Conservation (phyloP, 441 rosid genomes). For the Populus trichocarpa region DNA sequence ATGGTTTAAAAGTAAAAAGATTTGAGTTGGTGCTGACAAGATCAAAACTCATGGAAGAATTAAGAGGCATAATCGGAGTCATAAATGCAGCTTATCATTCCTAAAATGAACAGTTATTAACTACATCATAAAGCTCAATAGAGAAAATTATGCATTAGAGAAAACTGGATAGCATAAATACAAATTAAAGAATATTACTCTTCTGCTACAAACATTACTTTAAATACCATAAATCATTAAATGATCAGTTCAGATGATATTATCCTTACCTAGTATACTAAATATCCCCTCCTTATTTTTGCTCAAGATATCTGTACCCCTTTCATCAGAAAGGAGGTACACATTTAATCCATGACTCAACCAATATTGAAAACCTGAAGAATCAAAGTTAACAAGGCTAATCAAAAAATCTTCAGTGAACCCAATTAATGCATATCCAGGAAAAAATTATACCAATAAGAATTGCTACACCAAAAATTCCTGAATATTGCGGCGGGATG, state of each 20-base stretch:
- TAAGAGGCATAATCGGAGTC: background rate
- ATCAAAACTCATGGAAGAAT: background rate
- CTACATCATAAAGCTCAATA: background rate
- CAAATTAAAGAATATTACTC: background rate
- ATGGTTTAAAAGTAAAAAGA: background rate
- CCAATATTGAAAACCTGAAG: conserved; percentile 43
- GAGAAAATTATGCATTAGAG: background rate
- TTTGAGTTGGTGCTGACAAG: background rate
- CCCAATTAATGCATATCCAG: conserved; percentile 7
- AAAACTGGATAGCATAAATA: background rate
- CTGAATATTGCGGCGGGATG: conserved; percentile 69
- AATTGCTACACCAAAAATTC: conserved; percentile 58
- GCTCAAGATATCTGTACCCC: conserved; percentile 73
- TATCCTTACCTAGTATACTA: conserved; percentile 67
- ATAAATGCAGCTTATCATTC: background rate
- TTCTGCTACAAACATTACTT: background rate
- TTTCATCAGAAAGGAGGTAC: conserved; percentile 64
- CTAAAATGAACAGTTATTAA: background rate
- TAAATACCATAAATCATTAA: conserved; percentile 7
- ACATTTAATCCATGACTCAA: conserved; percentile 61
- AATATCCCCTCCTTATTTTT: conserved; percentile 88
- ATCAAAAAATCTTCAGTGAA: conserved; percentile 32
- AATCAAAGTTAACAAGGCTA: background rate
- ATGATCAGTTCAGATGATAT: background rate
- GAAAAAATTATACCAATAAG: conserved; percentile 49